Conservation (phyloP, 306 rosid species). For the Vigna trinervia region DNA sequence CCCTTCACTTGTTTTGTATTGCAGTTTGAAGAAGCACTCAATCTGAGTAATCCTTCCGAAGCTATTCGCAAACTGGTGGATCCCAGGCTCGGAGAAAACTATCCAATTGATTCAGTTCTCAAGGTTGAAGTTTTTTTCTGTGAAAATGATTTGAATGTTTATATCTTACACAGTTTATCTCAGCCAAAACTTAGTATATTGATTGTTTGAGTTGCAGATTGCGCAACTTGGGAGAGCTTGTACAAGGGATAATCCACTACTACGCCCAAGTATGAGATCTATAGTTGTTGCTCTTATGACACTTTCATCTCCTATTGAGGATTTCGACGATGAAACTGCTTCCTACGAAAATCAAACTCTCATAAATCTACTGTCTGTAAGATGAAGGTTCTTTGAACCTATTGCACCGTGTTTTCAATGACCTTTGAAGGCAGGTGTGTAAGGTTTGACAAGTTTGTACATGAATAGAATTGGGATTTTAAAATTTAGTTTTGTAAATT, state of each 20-base stretch:
- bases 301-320: slow-evolving; percentile 67
- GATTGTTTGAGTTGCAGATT: slow-evolving; percentile 58
- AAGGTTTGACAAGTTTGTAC: slow-evolving; percentile 20
- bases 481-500: not conserved
- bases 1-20: slow-evolving; percentile 8
- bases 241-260: slow-evolving; percentile 74
- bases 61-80: slow-evolving; percentile 71
- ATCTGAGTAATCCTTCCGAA: slow-evolving; percentile 55
- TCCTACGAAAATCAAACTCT: slow-evolving; percentile 73
- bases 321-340: slow-evolving; percentile 66
- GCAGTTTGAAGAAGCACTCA: slow-evolving; percentile 85
- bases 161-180: not conserved
- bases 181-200: not conserved
- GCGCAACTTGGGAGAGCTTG: slow-evolving; percentile 78
- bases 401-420: slow-evolving; percentile 11
- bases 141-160: not conserved
- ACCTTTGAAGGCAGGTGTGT: not conserved
- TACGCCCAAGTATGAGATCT: slow-evolving; percentile 93
- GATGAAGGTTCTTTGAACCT: slow-evolving; percentile 45
- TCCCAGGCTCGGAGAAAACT: slow-evolving; percentile 56
- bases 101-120: slow-evolving; percentile 70
- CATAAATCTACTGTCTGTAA: slow-evolving; percentile 70
- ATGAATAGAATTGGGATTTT: slow-evolving; percentile 18
- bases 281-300: slow-evolving; percentile 90
- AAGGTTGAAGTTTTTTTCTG: slow-evolving; percentile 56